Evolutionary conservation across 1,284 basidiomycete species (phyloP), one percentile per base, ranked within the genome.

Genomic region (Fistulinella staudtii): DNA sequence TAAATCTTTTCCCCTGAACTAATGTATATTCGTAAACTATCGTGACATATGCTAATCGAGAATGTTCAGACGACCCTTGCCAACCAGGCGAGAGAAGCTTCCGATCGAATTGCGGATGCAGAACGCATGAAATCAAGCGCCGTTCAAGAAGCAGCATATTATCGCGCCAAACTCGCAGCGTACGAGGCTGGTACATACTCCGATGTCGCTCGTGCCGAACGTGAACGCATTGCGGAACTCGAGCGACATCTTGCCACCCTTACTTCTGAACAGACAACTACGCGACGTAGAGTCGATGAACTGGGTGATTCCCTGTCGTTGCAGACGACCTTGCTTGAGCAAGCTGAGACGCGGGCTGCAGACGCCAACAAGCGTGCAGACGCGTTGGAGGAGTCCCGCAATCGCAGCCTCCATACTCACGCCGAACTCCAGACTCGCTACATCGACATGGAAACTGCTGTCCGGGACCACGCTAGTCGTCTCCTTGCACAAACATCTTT

Each of bases 131-230:
- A 88, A 52, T 68, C 76, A 5, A 85, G 81, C 39, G 95, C 96
- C 1, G 68, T 92, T 6, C 92, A 99, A 64, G 96, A 99, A 66
- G 90, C 95, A 2, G 91, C 94, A 1, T 99, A 90, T 70, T 97
- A 93, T 65, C 91, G 95, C 37, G 91, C 94, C 38, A 98, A 98
- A 69, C 72, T 96, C 10, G 77, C 83, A 4, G 93, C 95, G 0
- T 70, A 92, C 47, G 96, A 99, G 63, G 71, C 78, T 1, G 76
- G 79, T 41, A 80, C 81, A 15, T 73, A 80, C 6, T 66, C 69
- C 6, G 92, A 96, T 33, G 58, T 82, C 2, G 71, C 74, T 23
- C 80, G 85, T 23, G 61, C 96, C 8, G 94, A 97, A 53, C 80
- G 83, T 8, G 88, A 93, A 44, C 88, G 93, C 34, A 73, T 86